Base-by-base conservation (phyloP, 768 basidiomycete species). In the Lyophyllum semitale region DNA sequence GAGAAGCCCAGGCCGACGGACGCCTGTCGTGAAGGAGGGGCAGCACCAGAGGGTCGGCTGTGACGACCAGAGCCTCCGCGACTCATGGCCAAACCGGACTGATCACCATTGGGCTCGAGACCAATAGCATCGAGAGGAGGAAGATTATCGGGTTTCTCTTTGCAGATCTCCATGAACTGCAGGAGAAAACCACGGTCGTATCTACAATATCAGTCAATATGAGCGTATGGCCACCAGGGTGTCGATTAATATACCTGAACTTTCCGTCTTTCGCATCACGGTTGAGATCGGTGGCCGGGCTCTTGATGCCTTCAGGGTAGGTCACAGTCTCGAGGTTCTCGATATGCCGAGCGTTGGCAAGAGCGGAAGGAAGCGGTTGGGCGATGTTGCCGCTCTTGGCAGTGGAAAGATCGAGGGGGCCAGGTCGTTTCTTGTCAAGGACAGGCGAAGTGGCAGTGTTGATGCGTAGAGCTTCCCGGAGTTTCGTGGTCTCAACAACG, bases 101-200 rank as follows among this genome's bases (percentile, higher is more conserved):
- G 79, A 63, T 87, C 83, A 40, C 26, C 32, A 25, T 81, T 77
- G 9, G 91, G 89, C 65, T 95, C 93, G 49, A 98, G 84, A 52
- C 96, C 96, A 63, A 98, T 88, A 9, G 89, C 88, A 60, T 94
- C 93, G 51, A 98, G 82, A 57, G 93, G 84, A 37, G 94, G 93
- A 25, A 98, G 86, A 52, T 83, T 80, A 51, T 92, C 93, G 3
- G 97, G 96, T 72, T 95, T 95, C 75, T 98, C 96, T 71, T 86
- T 91, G 80, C 97, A 99, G 57, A 96, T 74, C 22, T 76, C 73
- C 91, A 97, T 95, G 77, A 99, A 99, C 68, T 99, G 96, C 55
- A 99, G 73, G 23, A 99, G 82, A 85, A 99, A 99, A 18, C 95
- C 93, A 32, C 95, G 93, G 70, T 98, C 94, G 69, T 99, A 99